Evolutionary conservation across 345 rosid species (phyloP), one percentile per base, ranked within the genome.

Genomic region (Odontarrhena argentea): DNA sequence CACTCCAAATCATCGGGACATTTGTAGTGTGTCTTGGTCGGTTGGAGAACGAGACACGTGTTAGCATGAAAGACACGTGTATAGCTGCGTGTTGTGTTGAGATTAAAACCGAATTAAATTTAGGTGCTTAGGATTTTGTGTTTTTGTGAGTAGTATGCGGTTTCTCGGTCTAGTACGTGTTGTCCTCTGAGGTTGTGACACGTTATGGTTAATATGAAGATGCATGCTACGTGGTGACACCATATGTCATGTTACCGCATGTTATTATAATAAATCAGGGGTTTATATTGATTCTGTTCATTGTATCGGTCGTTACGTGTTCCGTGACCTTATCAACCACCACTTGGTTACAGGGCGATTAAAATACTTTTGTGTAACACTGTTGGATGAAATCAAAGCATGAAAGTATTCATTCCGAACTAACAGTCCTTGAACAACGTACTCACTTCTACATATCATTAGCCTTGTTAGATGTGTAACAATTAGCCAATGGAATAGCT

Each of bases 21-120:
- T 74, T 68, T 74, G 64, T 74, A 74, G 74, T 47, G 58, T 48
- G 62, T 5, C 69, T 68, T 74, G 78, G 74, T 74, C 64, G 78
- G 60, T n/a, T 25, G 15, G 59, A 48, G 60, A 68, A 48, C 54
- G 30, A 47, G 63, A 49, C 65, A 74, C 78, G 74, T 74, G 47
- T 41, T 22, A 13, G 26, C 9, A 5, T 8, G 32, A 7, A 9
- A 3, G 74, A 55, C 46, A 67, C 60, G 78, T 74, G 65, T 62
- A 10, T 61, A 48, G 69, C 53, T 9, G 56, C 74, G 78, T 74
- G 78, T 37, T 52, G 65, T 13, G 49, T 9, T 38, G 46, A 60
- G 53, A 10, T 61, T 67, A 30, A 74, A 51, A 30, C 44, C 6
- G 10, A 51, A 60, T 41, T 55, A 32, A 40, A 32, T 51, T 25